phyloP scores from a whole-genome alignment of 306 rosid species.

The Ammopiptanthus mongolicus region DNA sequence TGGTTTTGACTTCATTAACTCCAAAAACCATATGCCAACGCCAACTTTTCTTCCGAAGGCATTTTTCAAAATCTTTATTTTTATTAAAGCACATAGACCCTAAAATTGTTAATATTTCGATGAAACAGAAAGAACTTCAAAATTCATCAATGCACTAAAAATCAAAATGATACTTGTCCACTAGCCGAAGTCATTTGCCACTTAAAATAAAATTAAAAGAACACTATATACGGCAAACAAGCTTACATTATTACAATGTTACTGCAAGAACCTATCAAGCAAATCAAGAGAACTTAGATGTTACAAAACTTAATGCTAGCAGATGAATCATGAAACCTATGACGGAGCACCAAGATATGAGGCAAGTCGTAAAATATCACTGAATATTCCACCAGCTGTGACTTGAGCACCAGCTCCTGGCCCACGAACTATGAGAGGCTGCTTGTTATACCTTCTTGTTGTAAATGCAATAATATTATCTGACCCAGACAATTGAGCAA shows the following conservation, averaged over 20 bases:
- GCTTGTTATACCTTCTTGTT: conserved; percentile 69
- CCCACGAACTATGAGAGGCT: conserved; percentile 90
- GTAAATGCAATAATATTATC: conserved; percentile 95
- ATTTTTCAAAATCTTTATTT: neutral
- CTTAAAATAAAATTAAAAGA: too few relatives aligned
- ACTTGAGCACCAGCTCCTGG: conserved; percentile 99
- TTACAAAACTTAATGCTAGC: conserved; percentile 23
- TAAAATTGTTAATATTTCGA: neutral
- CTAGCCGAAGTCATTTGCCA: neutral
- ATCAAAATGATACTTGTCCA: neutral
- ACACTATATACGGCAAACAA: neutral
- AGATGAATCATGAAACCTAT: conserved; percentile 17
- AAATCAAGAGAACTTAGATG: neutral
- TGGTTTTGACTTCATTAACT: too few relatives aligned
- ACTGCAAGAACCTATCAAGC: neutral
- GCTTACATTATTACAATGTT: neutral
- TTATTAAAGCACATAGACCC: neutral
- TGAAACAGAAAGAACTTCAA: neutral
- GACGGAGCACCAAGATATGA: conserved; percentile 99
- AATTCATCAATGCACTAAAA: neutral
- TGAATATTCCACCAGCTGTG: conserved; percentile 95
- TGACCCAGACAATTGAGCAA: conserved; percentile 91
- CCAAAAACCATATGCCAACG: too few relatives aligned
- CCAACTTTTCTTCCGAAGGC: neutral
- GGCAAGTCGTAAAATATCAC: conserved; percentile 91